A percentile compares a stretch with the other conserved stretches of the same genome.
phyloP scores from a whole-genome alignment of 306 rosid species.

The Sphenostylis stenocarpa region DNA sequence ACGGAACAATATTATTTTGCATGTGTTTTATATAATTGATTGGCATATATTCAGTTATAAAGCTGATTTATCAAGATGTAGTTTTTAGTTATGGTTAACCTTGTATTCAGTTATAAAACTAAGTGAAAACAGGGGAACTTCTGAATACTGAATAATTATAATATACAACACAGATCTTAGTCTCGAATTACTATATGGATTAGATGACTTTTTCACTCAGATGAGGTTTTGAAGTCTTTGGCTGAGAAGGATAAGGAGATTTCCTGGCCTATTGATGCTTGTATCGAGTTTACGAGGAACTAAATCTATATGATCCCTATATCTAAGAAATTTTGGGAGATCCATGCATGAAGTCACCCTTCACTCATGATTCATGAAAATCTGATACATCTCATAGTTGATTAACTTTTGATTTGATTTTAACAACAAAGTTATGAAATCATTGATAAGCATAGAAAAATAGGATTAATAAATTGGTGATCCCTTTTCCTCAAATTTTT shows the following conservation, averaged over 20 bases:
- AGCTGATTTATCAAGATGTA: neutral
- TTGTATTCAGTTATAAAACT: neutral
- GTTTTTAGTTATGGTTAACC: slow-evolving; percentile 2
- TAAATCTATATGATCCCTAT: slow-evolving; percentile 18
- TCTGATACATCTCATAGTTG: neutral
- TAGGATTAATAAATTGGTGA: neutral
- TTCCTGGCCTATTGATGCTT: neutral
- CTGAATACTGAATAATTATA: no score
- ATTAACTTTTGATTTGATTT: neutral
- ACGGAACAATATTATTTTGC: slow-evolving; percentile 25
- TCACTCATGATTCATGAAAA: slow-evolving; percentile 14
- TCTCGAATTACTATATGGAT: neutral
- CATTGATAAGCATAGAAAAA: slow-evolving; percentile 2
- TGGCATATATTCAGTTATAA: slow-evolving; percentile 15
- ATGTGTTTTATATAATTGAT: slow-evolving; percentile 7
- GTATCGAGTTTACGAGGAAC: neutral
- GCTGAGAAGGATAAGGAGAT: neutral
- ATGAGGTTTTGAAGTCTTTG: neutral
- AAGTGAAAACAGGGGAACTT: neutral
- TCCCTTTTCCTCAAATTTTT: slow-evolving; percentile 21
- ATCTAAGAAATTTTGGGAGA: neutral
- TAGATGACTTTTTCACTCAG: neutral
- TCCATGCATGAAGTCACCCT: neutral
- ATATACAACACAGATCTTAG: neutral
- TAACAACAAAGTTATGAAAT: slow-evolving; percentile 11